Conservation (phyloP, 768 basidiomycete species). For the Lenzites betulinus region DNA sequence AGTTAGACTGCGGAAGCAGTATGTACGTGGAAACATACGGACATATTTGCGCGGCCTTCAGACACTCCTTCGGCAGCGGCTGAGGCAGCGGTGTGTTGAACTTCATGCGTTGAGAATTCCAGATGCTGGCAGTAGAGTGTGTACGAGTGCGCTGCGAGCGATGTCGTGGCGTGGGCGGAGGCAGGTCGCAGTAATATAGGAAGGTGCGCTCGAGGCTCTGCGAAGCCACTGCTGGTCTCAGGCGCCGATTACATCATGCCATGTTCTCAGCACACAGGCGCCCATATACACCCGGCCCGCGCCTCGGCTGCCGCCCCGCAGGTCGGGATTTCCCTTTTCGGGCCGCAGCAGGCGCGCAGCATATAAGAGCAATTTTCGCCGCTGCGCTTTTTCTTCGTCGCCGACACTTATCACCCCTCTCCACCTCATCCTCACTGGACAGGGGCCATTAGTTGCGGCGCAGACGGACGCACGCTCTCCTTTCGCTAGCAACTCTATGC, state of each 20-base stretch:
- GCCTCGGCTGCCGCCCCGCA: neutral
- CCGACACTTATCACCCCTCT: slow-evolving; percentile 38
- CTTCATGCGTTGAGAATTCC: slow-evolving; percentile 40
- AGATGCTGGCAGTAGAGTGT: slow-evolving; percentile 2
- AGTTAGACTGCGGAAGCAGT: slow-evolving; percentile 11
- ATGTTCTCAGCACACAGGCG: neutral
- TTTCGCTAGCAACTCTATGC: slow-evolving; percentile 43
- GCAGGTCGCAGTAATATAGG: neutral
- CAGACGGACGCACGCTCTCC: slow-evolving; percentile 30
- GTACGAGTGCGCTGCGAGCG: neutral
- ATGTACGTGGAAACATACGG: slow-evolving; percentile 28
- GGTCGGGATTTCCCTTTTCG: slow-evolving; percentile 4
- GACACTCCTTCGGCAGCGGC: slow-evolving; percentile 78
- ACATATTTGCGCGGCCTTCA: slow-evolving; percentile 89
- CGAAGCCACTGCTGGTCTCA: neutral
- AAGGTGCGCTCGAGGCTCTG: neutral
- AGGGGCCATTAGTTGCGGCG: slow-evolving; percentile 34
- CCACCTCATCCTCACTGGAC: slow-evolving; percentile 24
- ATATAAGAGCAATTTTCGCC: slow-evolving; percentile 15
- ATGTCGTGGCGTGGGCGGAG: neutral
- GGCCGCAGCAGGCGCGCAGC: neutral
- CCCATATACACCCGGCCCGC: neutral
- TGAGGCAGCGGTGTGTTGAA: slow-evolving; percentile 53
- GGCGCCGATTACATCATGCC: slow-evolving; percentile 18
- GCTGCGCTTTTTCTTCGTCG: slow-evolving; percentile 12